These are phyloP conservation scores for Sequoia sempervirens DNA, from an alignment of 75 land plant species.

Conservation along the genomic window DNA sequence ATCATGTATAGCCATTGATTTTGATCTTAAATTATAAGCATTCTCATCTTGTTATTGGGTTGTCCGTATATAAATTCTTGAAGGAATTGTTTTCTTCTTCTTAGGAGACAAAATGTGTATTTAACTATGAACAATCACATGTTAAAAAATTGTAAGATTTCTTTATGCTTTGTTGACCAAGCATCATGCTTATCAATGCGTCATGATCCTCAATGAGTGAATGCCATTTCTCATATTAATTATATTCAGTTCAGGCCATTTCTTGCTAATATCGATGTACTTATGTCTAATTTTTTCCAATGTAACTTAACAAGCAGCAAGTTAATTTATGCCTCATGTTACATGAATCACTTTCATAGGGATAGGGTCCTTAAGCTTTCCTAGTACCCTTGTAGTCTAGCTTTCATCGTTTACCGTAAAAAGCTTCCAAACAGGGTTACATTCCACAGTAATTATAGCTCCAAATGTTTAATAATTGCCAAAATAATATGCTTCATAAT, in stretches of 20 bases:
- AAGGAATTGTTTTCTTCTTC: background rate
- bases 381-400: background rate
- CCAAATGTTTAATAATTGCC: background rate
- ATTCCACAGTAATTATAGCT: background rate
- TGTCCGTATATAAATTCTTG: background rate
- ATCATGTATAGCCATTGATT: background rate
- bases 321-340: background rate
- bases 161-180: background rate
- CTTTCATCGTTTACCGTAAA: too few relatives aligned
- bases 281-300: background rate
- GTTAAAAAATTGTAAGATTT: background rate
- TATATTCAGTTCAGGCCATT: background rate
- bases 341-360: background rate
- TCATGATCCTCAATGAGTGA: background rate
- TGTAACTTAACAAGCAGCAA: background rate
- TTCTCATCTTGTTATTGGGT: background rate
- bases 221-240: background rate
- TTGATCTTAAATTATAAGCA: background rate
- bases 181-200: background rate
- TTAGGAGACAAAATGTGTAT: background rate
- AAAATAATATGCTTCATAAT: background rate
- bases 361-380: background rate
- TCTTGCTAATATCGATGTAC: background rate
- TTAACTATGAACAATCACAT: background rate
- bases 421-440: too few relatives aligned